These are phyloP conservation scores for Fusarium fracticaudum DNA, from an alignment of 2,329 filamentous ascomycete species.

Conservation along the genomic window DNA sequence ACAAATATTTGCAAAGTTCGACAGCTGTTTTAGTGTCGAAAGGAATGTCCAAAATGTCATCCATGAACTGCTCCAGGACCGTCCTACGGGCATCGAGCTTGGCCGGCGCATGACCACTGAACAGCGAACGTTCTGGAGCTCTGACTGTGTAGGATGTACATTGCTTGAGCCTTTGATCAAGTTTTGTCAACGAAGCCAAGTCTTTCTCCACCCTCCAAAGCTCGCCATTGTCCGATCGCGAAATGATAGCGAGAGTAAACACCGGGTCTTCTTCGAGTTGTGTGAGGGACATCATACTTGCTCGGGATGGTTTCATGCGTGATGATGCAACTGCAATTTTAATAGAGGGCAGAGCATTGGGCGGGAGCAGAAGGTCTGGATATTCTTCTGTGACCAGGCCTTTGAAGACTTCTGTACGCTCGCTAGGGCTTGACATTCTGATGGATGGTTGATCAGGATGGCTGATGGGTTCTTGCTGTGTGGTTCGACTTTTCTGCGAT, in stretches of 20 bases:
- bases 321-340: conserved; percentile 91
- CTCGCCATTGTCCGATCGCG: conserved; percentile 78
- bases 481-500: conserved; percentile 6
- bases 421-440: conserved; percentile 51
- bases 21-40: conserved; percentile 81
- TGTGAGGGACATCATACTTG: conserved; percentile 82
- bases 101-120: conserved; percentile 91
- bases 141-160: conserved; percentile 76
- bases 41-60: conserved; percentile 82
- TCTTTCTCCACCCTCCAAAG: conserved; percentile 97
- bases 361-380: conserved; percentile 84
- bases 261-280: conserved; percentile 91
- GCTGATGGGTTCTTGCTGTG: conserved; percentile 17
- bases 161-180: conserved; percentile 84
- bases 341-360: conserved; percentile 88
- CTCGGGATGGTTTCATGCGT: conserved; percentile 89
- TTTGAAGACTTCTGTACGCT: conserved; percentile 70
- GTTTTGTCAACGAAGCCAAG: conserved; percentile 77
- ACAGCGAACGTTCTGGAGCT: conserved; percentile 85
- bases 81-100: conserved; percentile 88
- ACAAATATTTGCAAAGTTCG: conserved; percentile 88
- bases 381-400: conserved; percentile 87
- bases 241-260: conserved; percentile 88
- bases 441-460: conserved; percentile 26
- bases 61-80: conserved; percentile 86